Evolutionary conservation across 208 protist genomes (phyloP).

Genomic region (Trypanosoma vivax): DNA sequence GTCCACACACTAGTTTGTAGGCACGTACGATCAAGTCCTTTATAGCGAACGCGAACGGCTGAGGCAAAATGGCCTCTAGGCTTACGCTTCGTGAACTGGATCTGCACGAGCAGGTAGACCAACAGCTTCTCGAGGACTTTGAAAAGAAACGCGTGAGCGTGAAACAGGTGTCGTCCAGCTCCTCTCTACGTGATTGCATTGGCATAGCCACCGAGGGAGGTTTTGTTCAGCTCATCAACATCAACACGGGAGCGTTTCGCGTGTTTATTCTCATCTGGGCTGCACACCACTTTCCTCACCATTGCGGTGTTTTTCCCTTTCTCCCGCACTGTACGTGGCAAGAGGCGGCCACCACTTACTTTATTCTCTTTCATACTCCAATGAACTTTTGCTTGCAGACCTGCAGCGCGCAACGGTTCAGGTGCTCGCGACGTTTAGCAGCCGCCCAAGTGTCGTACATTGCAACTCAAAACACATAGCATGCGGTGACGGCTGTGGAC

Average conservation of each 20-base stretch:
- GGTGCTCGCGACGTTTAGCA: slow-evolving; percentile 41
- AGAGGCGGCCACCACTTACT: slow-evolving; percentile 32
- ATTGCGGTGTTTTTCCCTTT: slow-evolving; percentile 75
- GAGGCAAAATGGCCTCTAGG: slow-evolving; percentile 15
- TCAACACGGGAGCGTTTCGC: slow-evolving; percentile 56
- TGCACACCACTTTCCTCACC: slow-evolving; percentile 51
- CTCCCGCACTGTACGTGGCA: slow-evolving; percentile 34
- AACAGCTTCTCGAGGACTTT: slow-evolving; percentile 54
- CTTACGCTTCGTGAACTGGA: slow-evolving; percentile 54
- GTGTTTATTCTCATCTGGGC: slow-evolving; percentile 66
- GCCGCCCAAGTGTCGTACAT: slow-evolving; percentile 56
- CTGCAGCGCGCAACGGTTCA: slow-evolving; percentile 37
- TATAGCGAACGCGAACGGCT: no score
- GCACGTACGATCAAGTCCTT: no score
- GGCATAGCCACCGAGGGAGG: slow-evolving; percentile 67
- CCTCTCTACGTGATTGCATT: slow-evolving; percentile 40
- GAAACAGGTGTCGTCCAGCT: slow-evolving; percentile 37
- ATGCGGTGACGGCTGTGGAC: slow-evolving; percentile 68
- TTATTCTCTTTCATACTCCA: slow-evolving; percentile 77
- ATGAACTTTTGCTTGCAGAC: slow-evolving; percentile 75
- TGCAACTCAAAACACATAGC: slow-evolving; percentile 70
- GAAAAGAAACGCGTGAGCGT: slow-evolving; percentile 57
- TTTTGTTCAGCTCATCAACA: slow-evolving; percentile 74
- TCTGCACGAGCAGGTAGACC: slow-evolving; percentile 27
- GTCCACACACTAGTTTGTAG: no score